These are phyloP conservation scores for Phoma herbarum DNA, from an alignment of 2,329 filamentous ascomycete species.

Conservation along the genomic window DNA sequence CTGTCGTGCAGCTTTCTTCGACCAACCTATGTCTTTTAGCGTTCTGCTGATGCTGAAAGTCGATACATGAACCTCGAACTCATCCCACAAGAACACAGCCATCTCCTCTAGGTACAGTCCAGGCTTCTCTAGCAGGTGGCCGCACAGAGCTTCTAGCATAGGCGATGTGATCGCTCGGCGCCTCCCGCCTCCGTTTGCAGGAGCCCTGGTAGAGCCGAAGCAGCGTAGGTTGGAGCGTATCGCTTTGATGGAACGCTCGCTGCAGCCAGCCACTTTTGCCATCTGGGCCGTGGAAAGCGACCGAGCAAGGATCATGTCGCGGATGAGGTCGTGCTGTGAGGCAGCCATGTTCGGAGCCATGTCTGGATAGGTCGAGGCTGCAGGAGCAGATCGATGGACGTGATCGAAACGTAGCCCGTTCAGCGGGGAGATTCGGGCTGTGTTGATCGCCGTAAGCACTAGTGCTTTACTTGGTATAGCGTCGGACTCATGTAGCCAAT, in stretches of 20 bases:
- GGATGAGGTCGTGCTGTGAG: background rate
- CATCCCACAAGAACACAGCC: conserved; percentile 38
- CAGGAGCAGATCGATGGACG: too few species aligned
- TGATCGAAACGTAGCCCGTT: too few species aligned
- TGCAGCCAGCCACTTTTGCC: background rate
- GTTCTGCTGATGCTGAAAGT: conserved; percentile 33
- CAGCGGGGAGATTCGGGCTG: too few species aligned
- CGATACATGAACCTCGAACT: conserved; percentile 32
- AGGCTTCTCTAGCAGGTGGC: conserved; percentile 42
- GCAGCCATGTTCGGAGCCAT: too few species aligned
- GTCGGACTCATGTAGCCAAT: too few species aligned
- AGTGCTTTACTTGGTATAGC: too few species aligned
- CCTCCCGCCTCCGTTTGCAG: background rate
- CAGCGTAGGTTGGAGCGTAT: background rate
- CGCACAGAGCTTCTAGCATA: conserved; percentile 40
- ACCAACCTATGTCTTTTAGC: too few species aligned
- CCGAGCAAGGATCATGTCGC: background rate
- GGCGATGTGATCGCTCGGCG: conserved; percentile 4
- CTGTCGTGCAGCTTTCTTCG: too few species aligned
- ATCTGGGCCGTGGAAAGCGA: background rate
- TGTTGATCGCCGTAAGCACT: too few species aligned
- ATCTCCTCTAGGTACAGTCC: conserved; percentile 40
- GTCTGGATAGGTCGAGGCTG: too few species aligned
- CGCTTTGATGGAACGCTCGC: background rate
- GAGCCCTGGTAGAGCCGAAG: background rate